These are phyloP conservation scores for Elongisporangium anandrum DNA, from an alignment of 352 stramenopile genomes.

Conservation along the genomic window DNA sequence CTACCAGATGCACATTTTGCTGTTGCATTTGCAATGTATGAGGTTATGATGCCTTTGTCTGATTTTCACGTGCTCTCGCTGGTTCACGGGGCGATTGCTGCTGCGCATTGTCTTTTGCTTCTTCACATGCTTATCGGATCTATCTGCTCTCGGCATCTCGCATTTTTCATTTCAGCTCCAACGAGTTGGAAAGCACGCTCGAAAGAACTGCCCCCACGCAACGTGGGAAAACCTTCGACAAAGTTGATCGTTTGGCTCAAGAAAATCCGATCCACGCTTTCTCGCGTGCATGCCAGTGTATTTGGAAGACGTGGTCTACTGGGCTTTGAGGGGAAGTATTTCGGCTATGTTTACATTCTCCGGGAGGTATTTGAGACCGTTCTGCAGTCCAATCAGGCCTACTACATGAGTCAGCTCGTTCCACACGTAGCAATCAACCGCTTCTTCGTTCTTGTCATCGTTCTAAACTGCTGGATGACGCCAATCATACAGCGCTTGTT, in stretches of 20 bases:
- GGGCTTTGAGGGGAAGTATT: neutral
- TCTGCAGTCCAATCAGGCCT: constrained; percentile 19
- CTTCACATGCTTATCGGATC: neutral
- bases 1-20: neutral
- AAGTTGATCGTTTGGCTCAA: neutral
- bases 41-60: neutral
- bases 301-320: neutral
- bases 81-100: neutral
- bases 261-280: too few species aligned
- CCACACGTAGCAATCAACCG: constrained; percentile 1
- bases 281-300: neutral
- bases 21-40: neutral
- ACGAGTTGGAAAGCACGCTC: neutral
- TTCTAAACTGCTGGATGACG: constrained; percentile 17
- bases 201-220: neutral
- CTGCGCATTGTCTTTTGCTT: neutral
- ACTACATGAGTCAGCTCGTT: constrained; percentile 21
- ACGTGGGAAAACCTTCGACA: neutral
- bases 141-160: neutral
- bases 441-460: neutral
- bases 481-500: constrained; percentile 7
- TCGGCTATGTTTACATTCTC: neutral
- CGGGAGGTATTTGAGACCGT: constrained; percentile 8
- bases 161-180: neutral
- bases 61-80: neutral